phyloP scores from a whole-genome alignment of 306 rosid genomes.

The Trifolium repens region DNA sequence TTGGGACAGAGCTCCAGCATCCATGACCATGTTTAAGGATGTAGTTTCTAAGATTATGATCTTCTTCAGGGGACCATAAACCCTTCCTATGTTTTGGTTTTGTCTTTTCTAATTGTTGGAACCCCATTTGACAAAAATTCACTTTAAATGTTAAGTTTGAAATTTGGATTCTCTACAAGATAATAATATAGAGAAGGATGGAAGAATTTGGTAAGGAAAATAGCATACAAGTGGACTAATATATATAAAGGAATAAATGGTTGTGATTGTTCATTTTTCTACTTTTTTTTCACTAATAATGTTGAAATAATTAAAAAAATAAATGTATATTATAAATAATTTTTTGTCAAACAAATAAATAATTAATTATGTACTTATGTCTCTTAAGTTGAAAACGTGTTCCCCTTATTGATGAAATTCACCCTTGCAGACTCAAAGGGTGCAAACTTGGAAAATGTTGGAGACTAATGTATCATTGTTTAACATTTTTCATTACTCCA shows the following conservation, averaged over 20 bases:
- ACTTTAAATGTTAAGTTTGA: slow-evolving; percentile 36
- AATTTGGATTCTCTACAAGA: slow-evolving; percentile 31
- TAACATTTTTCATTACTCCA: slow-evolving; percentile 4
- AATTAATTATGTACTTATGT: not conserved
- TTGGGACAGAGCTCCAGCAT: slow-evolving; percentile 92
- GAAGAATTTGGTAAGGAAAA: slow-evolving; percentile 33
- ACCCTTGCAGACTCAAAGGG: slow-evolving; percentile 37
- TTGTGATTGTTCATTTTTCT: slow-evolving; percentile 18
- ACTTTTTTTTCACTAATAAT: slow-evolving; percentile 7
- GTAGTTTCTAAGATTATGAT: slow-evolving; percentile 69
- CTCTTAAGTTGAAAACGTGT: slow-evolving; percentile 43
- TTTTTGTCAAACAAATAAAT: slow-evolving; percentile 4
- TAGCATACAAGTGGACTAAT: slow-evolving; percentile 25
- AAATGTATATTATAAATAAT: slow-evolving; percentile 32
- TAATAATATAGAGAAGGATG: slow-evolving; percentile 28
- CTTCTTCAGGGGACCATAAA: slow-evolving; percentile 99
- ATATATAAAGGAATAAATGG: slow-evolving; percentile 42
- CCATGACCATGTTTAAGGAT: slow-evolving; percentile 77
- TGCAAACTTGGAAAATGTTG: slow-evolving; percentile 36
- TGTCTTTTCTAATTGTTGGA: slow-evolving; percentile 60
- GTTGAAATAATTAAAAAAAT: slow-evolving; percentile 39
- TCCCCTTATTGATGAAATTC: slow-evolving; percentile 38
- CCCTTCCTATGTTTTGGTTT: slow-evolving; percentile 83
- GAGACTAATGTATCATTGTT: slow-evolving; percentile 28
- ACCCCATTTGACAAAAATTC: slow-evolving; percentile 56